Base-by-base conservation (phyloP, 2,329 filamentous ascomycete genomes). In the Aspergillus eucalypticola region DNA sequence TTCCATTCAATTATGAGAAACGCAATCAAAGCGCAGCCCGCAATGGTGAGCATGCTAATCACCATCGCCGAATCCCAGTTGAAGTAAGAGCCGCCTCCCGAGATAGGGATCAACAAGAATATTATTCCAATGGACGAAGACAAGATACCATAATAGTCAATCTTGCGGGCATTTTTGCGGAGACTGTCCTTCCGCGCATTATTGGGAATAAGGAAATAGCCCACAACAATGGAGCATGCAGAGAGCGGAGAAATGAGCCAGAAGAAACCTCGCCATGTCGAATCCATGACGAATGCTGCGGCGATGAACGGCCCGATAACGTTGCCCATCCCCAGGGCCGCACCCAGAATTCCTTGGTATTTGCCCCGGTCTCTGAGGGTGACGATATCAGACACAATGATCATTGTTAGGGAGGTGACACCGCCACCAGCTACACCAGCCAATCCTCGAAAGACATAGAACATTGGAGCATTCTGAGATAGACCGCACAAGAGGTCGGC, bases 341-440 rank as follows among this genome's bases (percentile, higher is more conserved):
- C 74, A 27, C 80, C 79, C 11, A 82, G 61, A 7, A 83, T 79
- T 4, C 80, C 81, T 62, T 81, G 75, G 21, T 78, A 85, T 65
- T 84, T 86, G 29, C 86, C 86, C 63, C 86, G 77, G 64, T 86
- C 80, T 67, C 85, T 79, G 3, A 88, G 75, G 0, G 84, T 84
- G 0, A 86, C 84, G 6, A 88, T 75, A 68, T 88, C 86, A 6
- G 80, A 84, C 1, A 87, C 81, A 54, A 88, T 86, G 66, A 88
- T 87, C 82, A 86, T 86, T 4, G 81, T 77, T 49, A 88, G 71
- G 21, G 83, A 84, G 27, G 79, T 82, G 51, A 89, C 82, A 8
- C 87, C 87, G 1, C 86, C 87, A 46, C 82, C 83, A 8, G 84
- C 86, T n/a, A 89, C 76, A 56, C 87, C 86, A 8, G 86, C 82